Evolutionary conservation across 371 early-diverging fungal species (phyloP).

Genomic region (Fennellomyces sp.): DNA sequence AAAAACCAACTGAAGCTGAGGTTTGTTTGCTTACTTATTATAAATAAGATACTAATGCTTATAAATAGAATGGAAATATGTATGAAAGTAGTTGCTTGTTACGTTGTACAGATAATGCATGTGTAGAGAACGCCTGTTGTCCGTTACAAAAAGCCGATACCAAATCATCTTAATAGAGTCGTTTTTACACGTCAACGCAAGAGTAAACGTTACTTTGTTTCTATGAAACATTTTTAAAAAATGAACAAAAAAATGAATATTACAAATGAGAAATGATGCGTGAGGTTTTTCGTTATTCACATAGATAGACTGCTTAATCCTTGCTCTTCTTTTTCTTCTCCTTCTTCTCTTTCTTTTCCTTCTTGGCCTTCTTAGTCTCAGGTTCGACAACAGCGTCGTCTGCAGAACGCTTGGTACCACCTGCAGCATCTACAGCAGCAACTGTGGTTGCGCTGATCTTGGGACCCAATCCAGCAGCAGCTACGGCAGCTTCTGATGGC

Average conservation of each 20-base stretch:
- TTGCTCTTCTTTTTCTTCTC: slow-evolving; percentile 49
- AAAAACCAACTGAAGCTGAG: not conserved
- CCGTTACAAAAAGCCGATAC: slow-evolving; percentile 8
- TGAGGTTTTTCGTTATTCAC: too few relatives aligned
- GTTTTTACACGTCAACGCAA: too few relatives aligned
- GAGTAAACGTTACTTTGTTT: too few relatives aligned
- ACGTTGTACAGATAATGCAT: slow-evolving; percentile 28
- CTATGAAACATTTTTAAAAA: too few relatives aligned
- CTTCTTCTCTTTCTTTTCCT: slow-evolving; percentile 34
- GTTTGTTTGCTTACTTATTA: too few relatives aligned
- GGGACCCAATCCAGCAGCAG: slow-evolving; percentile 43
- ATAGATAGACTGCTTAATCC: slow-evolving; percentile 18
- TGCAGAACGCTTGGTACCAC: slow-evolving; percentile 26
- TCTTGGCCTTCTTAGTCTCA: slow-evolving; percentile 27
- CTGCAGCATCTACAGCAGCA: slow-evolving; percentile 34
- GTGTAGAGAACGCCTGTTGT: slow-evolving; percentile 30
- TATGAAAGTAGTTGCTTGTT: slow-evolving; percentile 22
- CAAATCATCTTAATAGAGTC: not conserved
- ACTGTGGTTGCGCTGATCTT: slow-evolving; percentile 34
- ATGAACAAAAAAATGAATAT: too few relatives aligned
- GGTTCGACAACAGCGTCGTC: slow-evolving; percentile 11
- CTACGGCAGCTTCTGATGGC: slow-evolving; percentile 30
- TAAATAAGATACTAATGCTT: not conserved
- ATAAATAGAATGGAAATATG: not conserved
- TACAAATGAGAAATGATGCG: too few relatives aligned